A percentile compares a stretch with the other conserved stretches of the same genome.
phyloP scores from a whole-genome alignment of 148 eudicot species.

The Suaeda aralocaspica region DNA sequence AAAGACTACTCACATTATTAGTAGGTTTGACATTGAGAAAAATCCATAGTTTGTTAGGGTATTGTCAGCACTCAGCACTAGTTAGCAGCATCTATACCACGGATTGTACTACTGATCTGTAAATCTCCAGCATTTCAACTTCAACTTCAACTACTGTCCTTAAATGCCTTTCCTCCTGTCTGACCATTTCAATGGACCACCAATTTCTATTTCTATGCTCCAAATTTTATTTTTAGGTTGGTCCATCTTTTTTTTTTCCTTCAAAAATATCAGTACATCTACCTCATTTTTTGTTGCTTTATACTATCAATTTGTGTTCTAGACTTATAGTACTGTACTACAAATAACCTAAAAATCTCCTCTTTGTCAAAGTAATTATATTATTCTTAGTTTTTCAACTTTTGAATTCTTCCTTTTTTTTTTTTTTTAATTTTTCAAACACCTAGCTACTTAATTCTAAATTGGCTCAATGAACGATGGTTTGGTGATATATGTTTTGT shows the following conservation, averaged over 20 bases:
- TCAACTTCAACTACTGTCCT: conserved; percentile 15
- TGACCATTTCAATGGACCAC: conserved; percentile 11
- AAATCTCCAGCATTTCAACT: conserved; percentile 6
- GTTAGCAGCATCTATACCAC: conserved; percentile 12
- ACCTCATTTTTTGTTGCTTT: too few relatives aligned
- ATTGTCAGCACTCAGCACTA: conserved; percentile 11
- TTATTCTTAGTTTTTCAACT: too few relatives aligned
- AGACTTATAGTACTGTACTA: too few relatives aligned
- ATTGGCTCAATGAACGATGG: too few relatives aligned
- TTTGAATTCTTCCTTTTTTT: too few relatives aligned
- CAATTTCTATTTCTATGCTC: neutral
- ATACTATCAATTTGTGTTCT: too few relatives aligned
- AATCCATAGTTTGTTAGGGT: conserved; percentile 12
- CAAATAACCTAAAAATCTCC: too few relatives aligned
- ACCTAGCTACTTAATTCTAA: too few relatives aligned
- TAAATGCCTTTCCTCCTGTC: neutral
- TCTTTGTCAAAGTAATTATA: too few relatives aligned
- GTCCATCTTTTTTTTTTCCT: neutral
- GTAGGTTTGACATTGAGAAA: conserved; percentile 2
- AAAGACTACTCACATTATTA: too few relatives aligned
- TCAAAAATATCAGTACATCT: conserved; percentile 3
- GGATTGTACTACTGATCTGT: neutral
- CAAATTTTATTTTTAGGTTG: neutral
- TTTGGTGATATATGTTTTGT: too few relatives aligned
- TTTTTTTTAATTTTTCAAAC: too few relatives aligned